A percentile compares a stretch with the other conserved stretches of the same genome.
phyloP scores from a whole-genome alignment of 768 basidiomycete genomes.

The Mycena galopus region DNA sequence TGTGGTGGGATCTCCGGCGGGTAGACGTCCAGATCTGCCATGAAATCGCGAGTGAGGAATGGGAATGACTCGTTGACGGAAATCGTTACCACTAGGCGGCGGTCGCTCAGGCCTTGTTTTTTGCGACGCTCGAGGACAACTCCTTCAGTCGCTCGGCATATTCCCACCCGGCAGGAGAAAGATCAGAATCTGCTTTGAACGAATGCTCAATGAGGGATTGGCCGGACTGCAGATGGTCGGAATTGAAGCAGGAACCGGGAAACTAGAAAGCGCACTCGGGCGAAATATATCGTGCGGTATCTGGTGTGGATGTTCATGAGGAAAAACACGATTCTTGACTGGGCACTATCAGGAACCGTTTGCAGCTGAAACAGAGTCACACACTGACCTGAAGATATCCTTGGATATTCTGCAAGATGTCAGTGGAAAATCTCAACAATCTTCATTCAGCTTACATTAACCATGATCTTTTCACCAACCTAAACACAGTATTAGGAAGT shows the following conservation, averaged over 20 bases:
- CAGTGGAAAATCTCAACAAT: neutral
- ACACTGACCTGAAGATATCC: constrained; percentile 84
- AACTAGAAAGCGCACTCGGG: constrained; percentile 71
- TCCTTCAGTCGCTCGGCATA: constrained; percentile 92
- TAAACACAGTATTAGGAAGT: constrained; percentile 42
- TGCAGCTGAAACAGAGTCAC: neutral
- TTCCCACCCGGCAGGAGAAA: constrained; percentile 95
- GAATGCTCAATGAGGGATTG: constrained; percentile 98
- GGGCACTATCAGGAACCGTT: constrained; percentile 25
- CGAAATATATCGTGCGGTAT: constrained; percentile 95
- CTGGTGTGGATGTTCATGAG: constrained; percentile 99
- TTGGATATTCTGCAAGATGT: constrained; percentile 72
- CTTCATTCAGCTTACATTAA: constrained; percentile 73
- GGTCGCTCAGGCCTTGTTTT: constrained; percentile 76
- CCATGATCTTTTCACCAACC: constrained; percentile 96
- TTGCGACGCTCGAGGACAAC: constrained; percentile 86
- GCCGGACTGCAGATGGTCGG: constrained; percentile 75
- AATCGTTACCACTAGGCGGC: constrained; percentile 71
- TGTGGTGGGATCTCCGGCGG: constrained; percentile 91
- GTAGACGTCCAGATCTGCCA: constrained; percentile 97
- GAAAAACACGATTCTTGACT: constrained; percentile 98
- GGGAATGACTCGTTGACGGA: neutral
- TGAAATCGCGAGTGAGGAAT: neutral
- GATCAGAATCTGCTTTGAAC: constrained; percentile 97
- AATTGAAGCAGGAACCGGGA: constrained; percentile 12